Evolutionary conservation across 176 grass and related monocot species (phyloP).

Genomic region (Saccharum spontaneum): DNA sequence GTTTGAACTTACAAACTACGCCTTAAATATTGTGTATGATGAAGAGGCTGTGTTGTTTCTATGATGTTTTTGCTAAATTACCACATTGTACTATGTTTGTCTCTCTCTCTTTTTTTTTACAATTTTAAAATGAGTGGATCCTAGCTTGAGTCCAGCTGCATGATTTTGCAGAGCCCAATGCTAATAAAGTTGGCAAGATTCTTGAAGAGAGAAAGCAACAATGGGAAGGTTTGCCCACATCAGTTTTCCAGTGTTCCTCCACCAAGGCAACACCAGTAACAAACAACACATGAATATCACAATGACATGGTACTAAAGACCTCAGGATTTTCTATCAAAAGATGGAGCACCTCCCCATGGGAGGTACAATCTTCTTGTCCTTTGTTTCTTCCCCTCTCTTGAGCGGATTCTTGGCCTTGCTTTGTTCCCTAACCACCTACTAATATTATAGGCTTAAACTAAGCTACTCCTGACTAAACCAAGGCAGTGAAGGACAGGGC

Average conservation of each 20-base stretch:
- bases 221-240: conserved; percentile 33
- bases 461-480: conserved; percentile 23
- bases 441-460: conserved; percentile 35
- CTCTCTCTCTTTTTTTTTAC: neutral
- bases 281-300: conserved; percentile 31
- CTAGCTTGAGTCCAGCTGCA: neutral
- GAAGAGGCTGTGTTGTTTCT: neutral
- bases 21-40: neutral
- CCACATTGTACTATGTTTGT: neutral
- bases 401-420: conserved; percentile 31
- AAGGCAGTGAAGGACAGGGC: conserved; percentile 16
- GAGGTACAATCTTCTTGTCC: conserved; percentile 42
- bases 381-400: conserved; percentile 30
- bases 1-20: neutral
- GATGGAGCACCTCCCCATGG: conserved; percentile 36
- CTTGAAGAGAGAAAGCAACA: conserved; percentile 41
- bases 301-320: neutral
- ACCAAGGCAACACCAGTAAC: conserved; percentile 26
- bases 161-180: conserved; percentile 12
- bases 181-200: conserved; percentile 28
- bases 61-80: neutral
- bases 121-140: neutral
- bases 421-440: conserved; percentile 46
- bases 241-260: conserved; percentile 35
- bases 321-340: conserved; percentile 7